Evolutionary conservation across 371 early-diverging fungal genomes (phyloP), one percentile per base, ranked within the genome.

Genomic region (Rhizomucor miehei): DNA sequence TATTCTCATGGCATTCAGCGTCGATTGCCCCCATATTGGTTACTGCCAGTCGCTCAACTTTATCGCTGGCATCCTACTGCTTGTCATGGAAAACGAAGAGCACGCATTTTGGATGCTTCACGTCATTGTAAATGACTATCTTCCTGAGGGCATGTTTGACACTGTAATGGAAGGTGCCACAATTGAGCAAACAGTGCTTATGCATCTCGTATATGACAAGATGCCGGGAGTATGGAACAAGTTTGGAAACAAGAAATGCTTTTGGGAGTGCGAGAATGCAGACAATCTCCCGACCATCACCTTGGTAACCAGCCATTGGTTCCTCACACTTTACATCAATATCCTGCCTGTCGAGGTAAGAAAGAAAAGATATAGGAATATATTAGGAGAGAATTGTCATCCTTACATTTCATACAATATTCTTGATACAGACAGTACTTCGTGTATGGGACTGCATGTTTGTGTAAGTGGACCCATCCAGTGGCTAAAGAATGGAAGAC

Each of bases 1-100:
- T 1, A 80, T 93, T 0, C 72, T 93, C 1, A 66, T 83, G n/a
- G 88, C 90, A 0, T 93, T 90, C 47, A 74, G 75, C 40, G 37
- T 81, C 16, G 70, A 80, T 58, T 69, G 71, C 19, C 57, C 81
- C 80, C 8, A 60, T 10, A 88, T 91, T 41, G 92, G 91, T 8
- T 91, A 91, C 67, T 89, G 90, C 60, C 92, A 91, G 63, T 83
- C 88, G 6, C 80, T 92, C 61, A 90, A 89, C 51, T 90, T 87
- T 49, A 66, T 93, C 40, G 91, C 77, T 9, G 93, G 88, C 1
- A 71, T 89, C 50, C 70, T 93, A 4, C 63, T 93, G 9, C 73
- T 87, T 66, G 71, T 81, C 20, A 20, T 25, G 53, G 34, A 41
- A 16, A 67, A 79, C 35, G 93, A 93, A 56, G 86, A 87, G 38